Percentiles rank a stretch among this genome's conserved stretches.
Conservation (phyloP, 2,329 filamentous ascomycete genomes). For the Ambrosiella beaveri region DNA sequence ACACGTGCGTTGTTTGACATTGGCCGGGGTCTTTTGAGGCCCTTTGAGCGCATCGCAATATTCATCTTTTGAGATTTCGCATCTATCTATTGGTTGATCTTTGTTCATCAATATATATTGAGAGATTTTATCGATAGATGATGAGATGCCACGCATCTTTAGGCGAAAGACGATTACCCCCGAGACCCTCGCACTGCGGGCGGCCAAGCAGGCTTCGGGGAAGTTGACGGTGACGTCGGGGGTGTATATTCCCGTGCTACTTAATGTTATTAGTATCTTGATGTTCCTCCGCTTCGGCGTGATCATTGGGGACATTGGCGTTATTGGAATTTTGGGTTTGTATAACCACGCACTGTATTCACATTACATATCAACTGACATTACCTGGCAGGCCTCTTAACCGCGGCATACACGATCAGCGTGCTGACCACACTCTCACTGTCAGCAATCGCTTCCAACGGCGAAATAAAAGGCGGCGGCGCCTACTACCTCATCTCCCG, state of each 20-base stretch:
- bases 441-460: slow-evolving; percentile 78
- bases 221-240: slow-evolving; percentile 65
- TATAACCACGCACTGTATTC: slow-evolving; percentile 2
- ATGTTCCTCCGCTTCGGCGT: slow-evolving; percentile 86
- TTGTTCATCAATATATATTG: neutral
- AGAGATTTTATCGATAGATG: neutral
- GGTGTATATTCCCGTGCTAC: slow-evolving; percentile 73
- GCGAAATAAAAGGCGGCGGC: slow-evolving; percentile 71
- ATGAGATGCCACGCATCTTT: neutral
- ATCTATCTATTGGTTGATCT: too few relatives aligned
- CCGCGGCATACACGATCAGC: slow-evolving; percentile 63
- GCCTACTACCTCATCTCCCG: slow-evolving; percentile 81
- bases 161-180: neutral
- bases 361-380: neutral
- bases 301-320: slow-evolving; percentile 62
- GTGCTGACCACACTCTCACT: slow-evolving; percentile 73
- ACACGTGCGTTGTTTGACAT: too few relatives aligned
- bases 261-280: slow-evolving; percentile 77
- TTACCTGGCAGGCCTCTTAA: slow-evolving; percentile 41
- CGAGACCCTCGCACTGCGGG: neutral
- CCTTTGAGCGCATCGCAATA: too few relatives aligned
- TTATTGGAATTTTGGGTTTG: slow-evolving; percentile 63
- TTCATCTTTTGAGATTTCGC: too few relatives aligned
- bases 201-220: slow-evolving; percentile 17
- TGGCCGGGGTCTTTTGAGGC: too few relatives aligned